Evolutionary conservation across 306 rosid species (phyloP).

Genomic region (Cicer judaicum): DNA sequence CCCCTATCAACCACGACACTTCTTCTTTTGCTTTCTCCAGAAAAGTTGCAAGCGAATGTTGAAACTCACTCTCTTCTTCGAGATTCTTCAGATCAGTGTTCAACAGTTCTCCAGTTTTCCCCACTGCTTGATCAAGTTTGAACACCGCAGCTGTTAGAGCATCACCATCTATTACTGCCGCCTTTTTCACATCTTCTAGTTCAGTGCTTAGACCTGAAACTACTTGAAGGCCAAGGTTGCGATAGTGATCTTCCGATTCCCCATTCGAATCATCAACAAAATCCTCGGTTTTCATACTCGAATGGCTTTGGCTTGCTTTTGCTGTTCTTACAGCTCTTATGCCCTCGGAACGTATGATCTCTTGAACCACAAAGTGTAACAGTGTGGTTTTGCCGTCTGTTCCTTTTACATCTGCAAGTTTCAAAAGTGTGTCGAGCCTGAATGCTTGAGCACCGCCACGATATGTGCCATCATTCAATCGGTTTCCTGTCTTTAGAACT

Average conservation of each 20-base stretch:
- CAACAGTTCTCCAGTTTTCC: conserved; percentile 51
- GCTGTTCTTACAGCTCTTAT: conserved; percentile 58
- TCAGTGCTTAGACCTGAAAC: conserved; percentile 76
- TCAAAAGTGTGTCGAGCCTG: conserved; percentile 87
- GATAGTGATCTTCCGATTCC: conserved; percentile 58
- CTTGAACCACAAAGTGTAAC: conserved; percentile 90
- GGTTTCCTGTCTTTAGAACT: conserved; percentile 96
- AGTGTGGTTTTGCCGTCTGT: conserved; percentile 85
- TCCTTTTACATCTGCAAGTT: conserved; percentile 96
- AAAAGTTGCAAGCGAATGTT: conserved; percentile 48
- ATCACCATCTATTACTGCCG: conserved; percentile 77
- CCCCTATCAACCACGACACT: conserved; percentile 54
- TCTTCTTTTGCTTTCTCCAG: conserved; percentile 63
- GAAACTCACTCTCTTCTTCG: conserved; percentile 65
- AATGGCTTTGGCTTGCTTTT: conserved; percentile 53
- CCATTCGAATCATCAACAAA: conserved; percentile 44
- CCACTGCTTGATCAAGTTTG: conserved; percentile 53
- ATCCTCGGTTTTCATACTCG: conserved; percentile 54
- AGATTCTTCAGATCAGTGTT: conserved; percentile 58
- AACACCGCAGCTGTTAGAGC: conserved; percentile 53
- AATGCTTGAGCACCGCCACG: conserved; percentile 98
- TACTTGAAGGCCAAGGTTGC: conserved; percentile 72
- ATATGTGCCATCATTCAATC: conserved; percentile 95
- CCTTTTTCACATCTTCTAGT: conserved; percentile 68
- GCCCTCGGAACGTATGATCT: conserved; percentile 90